Evolutionary conservation across 208 protist genomes (phyloP).

Genomic region (Leishmania turanica): DNA sequence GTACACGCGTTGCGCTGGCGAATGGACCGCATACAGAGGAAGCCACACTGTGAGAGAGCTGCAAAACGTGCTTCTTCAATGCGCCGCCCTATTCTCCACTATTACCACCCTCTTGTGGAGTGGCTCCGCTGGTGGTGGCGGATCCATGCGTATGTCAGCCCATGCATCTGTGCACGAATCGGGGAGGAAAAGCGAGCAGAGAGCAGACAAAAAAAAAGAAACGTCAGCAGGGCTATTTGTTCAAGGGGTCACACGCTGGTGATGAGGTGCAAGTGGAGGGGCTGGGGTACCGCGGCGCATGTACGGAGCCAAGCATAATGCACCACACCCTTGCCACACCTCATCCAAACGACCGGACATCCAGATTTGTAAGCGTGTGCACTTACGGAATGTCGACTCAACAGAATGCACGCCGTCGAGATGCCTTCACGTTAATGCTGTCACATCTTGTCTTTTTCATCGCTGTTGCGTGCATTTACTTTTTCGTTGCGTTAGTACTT

Average conservation of each 20-base stretch:
- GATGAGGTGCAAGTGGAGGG: neutral
- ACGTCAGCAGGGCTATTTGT: neutral
- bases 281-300: neutral
- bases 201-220: neutral
- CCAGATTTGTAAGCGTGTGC: neutral
- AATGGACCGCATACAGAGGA: neutral
- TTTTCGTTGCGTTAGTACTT: too few species aligned
- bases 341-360: neutral
- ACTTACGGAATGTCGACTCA: neutral
- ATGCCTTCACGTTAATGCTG: too few species aligned
- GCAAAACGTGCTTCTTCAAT: neutral
- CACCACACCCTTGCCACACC: neutral
- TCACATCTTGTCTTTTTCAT: too few species aligned
- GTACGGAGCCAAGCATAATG: neutral
- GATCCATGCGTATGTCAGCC: neutral
- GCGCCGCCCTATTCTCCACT: neutral
- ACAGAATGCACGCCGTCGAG: too few species aligned
- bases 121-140: neutral
- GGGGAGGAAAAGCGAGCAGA: neutral
- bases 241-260: neutral
- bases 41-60: neutral
- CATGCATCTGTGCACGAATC: neutral
- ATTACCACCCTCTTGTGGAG: neutral
- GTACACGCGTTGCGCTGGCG: neutral
- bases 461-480: too few species aligned